phyloP scores from a whole-genome alignment of 2,329 filamentous ascomycete species.

The Helminthosporium solani region DNA sequence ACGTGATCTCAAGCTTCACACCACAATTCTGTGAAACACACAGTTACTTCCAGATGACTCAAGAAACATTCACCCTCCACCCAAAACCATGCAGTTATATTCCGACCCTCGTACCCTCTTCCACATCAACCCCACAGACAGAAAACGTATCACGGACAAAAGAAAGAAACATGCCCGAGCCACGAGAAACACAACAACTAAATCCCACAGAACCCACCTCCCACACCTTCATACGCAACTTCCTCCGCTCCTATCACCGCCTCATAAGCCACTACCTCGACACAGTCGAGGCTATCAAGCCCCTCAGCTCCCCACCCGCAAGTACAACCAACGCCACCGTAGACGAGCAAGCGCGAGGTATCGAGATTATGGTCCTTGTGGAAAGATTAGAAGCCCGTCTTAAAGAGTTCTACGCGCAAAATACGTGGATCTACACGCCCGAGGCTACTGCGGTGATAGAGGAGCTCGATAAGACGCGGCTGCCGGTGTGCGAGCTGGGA shows the following conservation, averaged over 20 bases:
- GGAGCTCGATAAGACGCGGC: no score
- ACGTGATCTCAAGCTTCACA: no score
- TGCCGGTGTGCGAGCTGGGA: no score
- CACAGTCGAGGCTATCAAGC: background rate
- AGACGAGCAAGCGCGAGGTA: background rate
- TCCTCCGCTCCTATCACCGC: background rate
- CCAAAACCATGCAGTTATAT: no score
- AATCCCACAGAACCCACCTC: background rate
- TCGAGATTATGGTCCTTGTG: background rate
- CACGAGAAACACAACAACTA: background rate
- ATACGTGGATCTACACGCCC: background rate
- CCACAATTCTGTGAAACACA: no score
- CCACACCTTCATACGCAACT: background rate
- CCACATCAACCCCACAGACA: no score
- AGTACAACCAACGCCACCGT: background rate
- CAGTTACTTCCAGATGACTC: no score
- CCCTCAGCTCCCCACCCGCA: background rate
- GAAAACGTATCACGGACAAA: no score
- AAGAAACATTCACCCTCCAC: no score
- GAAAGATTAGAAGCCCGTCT: background rate
- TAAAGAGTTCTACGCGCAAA: background rate
- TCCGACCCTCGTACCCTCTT: no score
- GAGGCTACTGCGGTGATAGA: background rate
- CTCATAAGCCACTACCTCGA: background rate
- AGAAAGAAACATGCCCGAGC: background rate